These are phyloP conservation scores for Acanthamoeba triangularis DNA, from an alignment of 208 protist species.

Conservation along the genomic window DNA sequence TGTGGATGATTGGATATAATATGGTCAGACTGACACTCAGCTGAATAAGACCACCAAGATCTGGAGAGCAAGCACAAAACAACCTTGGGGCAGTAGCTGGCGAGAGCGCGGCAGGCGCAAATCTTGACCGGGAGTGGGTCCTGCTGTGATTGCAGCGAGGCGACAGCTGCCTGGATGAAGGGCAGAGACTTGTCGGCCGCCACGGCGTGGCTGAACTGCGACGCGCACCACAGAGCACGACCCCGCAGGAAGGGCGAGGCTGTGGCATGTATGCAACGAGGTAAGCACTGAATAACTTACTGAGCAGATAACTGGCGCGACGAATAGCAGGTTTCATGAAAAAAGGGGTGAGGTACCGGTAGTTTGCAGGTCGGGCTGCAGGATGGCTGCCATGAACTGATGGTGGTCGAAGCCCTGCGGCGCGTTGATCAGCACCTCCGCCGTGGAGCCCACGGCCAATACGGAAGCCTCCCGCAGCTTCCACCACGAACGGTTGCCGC, in stretches of 20 bases:
- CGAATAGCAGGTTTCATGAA: not conserved
- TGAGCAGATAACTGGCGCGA: not conserved
- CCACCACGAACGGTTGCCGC: conserved; percentile 56
- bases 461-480: conserved; percentile 66
- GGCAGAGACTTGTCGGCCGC: conserved; percentile 40
- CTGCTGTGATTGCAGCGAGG: conserved; percentile 21
- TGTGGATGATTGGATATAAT: too few relatives aligned
- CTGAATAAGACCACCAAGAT: too few relatives aligned
- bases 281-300: not conserved
- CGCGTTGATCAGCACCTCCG: not conserved
- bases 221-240: conserved; percentile 67
- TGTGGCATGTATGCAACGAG: not conserved
- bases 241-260: conserved; percentile 62
- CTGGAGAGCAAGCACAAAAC: too few relatives aligned
- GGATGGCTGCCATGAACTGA: conserved; percentile 19
- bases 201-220: conserved; percentile 42
- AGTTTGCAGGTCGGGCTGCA: conserved; percentile 40
- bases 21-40: not conserved
- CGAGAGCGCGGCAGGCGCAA: conserved; percentile 65
- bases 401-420: not conserved
- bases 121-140: conserved; percentile 67
- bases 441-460: conserved; percentile 27
- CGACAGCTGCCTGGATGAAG: conserved; percentile 57
- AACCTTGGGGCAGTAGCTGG: conserved; percentile 68
- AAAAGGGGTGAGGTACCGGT: not conserved